Evolutionary conservation across 257 asterid species (phyloP).

Genomic region (Verbascum thapsus): DNA sequence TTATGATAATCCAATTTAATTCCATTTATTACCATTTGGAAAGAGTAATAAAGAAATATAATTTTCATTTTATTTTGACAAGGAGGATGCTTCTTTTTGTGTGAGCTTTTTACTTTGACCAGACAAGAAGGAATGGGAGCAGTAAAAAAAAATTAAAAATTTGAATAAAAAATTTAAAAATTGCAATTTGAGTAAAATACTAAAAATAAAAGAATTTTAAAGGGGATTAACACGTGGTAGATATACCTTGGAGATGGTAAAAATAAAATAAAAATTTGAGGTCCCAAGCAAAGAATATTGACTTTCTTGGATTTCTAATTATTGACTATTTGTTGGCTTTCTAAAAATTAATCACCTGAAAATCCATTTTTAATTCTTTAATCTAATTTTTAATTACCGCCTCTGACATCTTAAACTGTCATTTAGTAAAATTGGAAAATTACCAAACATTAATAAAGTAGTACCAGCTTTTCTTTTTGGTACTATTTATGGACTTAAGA

Average conservation of each 20-base stretch:
- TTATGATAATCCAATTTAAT: background rate
- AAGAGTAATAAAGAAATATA: background rate
- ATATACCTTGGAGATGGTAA: constrained; percentile 42
- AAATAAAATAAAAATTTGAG: constrained; percentile 27
- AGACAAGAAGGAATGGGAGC: constrained; percentile 41
- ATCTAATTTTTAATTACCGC: background rate
- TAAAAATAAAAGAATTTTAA: constrained; percentile 17
- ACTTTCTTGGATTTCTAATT: constrained; percentile 54
- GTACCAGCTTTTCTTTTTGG: constrained; percentile 29
- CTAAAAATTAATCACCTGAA: constrained; percentile 25
- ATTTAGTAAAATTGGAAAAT: constrained; percentile 25
- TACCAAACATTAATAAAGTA: constrained; percentile 20
- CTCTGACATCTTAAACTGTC: constrained; percentile 10
- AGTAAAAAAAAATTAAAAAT: too few species aligned
- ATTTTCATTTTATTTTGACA: constrained; percentile 10
- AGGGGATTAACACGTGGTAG: constrained; percentile 53
- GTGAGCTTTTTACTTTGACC: constrained; percentile 41
- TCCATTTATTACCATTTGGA: background rate
- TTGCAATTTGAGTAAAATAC: constrained; percentile 3
- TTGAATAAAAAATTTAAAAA: too few species aligned
- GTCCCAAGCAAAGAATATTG: constrained; percentile 64
- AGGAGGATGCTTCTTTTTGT: background rate
- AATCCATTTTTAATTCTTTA: background rate
- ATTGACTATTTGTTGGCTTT: constrained; percentile 49
- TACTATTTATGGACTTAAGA: background rate